phyloP scores from a whole-genome alignment of 1,284 basidiomycete genomes.

The Peniophora sp. region DNA sequence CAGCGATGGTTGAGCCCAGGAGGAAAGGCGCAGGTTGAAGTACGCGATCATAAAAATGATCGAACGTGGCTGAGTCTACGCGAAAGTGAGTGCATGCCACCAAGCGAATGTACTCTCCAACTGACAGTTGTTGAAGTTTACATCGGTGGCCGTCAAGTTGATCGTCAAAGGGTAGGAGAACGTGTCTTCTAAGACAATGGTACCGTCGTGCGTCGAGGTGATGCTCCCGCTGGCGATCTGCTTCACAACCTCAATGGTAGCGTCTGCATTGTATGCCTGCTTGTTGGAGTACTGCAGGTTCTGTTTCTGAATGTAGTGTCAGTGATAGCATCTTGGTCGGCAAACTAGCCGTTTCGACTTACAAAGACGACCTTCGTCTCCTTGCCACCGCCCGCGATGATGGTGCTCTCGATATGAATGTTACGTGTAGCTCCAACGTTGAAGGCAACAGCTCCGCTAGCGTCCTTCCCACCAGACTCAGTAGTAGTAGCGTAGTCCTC shows the following conservation, averaged over 20 bases:
- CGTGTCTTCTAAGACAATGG: slow-evolving; percentile 41
- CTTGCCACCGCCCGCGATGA: slow-evolving; percentile 50
- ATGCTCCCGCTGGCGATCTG: slow-evolving; percentile 52
- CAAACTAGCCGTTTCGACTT: too few species aligned
- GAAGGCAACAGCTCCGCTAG: slow-evolving; percentile 40
- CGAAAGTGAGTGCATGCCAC: neutral
- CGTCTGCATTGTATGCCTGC: slow-evolving; percentile 44
- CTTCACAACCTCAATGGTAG: slow-evolving; percentile 40
- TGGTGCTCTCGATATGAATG: slow-evolving; percentile 46
- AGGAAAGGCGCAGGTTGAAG: slow-evolving; percentile 52
- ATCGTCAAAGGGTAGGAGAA: slow-evolving; percentile 63
- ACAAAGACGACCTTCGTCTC: slow-evolving; percentile 41
- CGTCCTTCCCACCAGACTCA: slow-evolving; percentile 33
- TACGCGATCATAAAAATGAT: slow-evolving; percentile 60
- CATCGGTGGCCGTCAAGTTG: slow-evolving; percentile 41
- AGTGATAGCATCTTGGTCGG: too few species aligned
- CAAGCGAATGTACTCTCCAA: slow-evolving; percentile 2
- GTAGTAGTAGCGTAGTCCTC: slow-evolving; percentile 46
- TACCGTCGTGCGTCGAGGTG: slow-evolving; percentile 55
- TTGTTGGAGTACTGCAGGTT: slow-evolving; percentile 43
- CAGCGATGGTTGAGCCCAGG: slow-evolving; percentile 45
- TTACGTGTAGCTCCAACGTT: slow-evolving; percentile 45
- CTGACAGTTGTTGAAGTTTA: slow-evolving; percentile 44
- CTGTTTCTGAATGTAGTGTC: slow-evolving; percentile 27
- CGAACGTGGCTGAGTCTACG: slow-evolving; percentile 45